Percentiles rank a stretch among this genome's conserved stretches.
Conservation (phyloP, 2,329 filamentous ascomycete genomes). For the Botrytis paeoniae region DNA sequence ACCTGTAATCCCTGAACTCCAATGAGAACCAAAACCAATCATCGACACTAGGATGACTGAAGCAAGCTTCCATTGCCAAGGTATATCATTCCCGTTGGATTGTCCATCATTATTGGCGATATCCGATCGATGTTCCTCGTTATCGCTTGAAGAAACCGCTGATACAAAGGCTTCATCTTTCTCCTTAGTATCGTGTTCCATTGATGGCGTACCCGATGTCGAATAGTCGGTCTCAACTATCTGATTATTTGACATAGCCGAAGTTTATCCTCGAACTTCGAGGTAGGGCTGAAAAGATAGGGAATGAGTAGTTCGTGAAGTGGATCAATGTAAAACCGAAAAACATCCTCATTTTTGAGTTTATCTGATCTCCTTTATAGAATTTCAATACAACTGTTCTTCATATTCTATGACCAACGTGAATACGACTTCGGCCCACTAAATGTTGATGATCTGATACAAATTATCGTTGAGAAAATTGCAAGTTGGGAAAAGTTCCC, state of each 20-base stretch:
- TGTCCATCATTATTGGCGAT: neutral
- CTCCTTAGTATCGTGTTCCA: neutral
- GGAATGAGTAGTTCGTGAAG: neutral
- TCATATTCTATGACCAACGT: conserved; percentile 6
- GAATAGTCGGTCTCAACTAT: neutral
- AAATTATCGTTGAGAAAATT: neutral
- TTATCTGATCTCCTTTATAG: conserved; percentile 7
- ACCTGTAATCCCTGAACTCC: conserved; percentile 58
- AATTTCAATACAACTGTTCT: neutral
- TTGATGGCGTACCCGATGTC: neutral
- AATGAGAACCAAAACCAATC: conserved; percentile 58
- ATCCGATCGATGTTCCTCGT: neutral
- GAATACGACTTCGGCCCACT: conserved; percentile 2
- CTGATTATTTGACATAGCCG: neutral
- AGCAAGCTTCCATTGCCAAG: conserved; percentile 38
- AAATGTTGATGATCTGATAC: neutral
- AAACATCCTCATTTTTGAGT: neutral
- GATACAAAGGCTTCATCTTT: conserved; percentile 4
- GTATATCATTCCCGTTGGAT: conserved; percentile 22
- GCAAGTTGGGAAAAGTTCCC: neutral
- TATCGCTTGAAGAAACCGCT: neutral
- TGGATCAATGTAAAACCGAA: neutral
- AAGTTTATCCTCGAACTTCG: neutral
- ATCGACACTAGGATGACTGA: conserved; percentile 50
- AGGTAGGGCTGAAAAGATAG: neutral